These are phyloP conservation scores for Moniliella sp. DNA, from an alignment of 1,284 basidiomycete genomes.

Conservation along the genomic window DNA sequence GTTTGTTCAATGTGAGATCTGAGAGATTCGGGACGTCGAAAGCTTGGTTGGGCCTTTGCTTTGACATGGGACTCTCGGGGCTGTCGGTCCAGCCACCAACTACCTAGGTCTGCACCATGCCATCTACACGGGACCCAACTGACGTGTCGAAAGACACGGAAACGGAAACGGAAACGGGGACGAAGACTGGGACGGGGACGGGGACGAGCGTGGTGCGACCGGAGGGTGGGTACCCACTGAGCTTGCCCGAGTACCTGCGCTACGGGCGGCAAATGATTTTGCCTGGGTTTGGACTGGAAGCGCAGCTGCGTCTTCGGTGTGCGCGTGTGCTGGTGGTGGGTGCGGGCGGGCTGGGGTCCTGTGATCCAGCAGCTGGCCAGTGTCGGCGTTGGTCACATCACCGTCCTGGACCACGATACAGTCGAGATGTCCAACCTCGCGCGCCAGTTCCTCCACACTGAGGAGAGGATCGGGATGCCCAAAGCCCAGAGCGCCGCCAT, in stretches of 20 bases:
- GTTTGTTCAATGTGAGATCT: no score
- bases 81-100: no score
- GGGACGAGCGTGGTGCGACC: no score
- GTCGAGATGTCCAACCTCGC: conserved; percentile 84
- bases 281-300: conserved; percentile 57
- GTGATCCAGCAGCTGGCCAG: conserved; percentile 78
- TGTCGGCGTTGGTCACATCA: conserved; percentile 69
- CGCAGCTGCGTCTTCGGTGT: conserved; percentile 53
- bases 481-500: no score
- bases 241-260: conserved; percentile 51
- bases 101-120: no score
- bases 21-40: no score
- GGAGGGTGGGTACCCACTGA: conserved; percentile 31
- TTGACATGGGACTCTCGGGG: no score
- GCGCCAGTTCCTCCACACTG: conserved; percentile 70
- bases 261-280: conserved; percentile 97
- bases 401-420: conserved; percentile 69
- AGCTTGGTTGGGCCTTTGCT: no score
- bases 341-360: conserved; percentile 78
- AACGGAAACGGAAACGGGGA: no score
- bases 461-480: conserved; percentile 47
- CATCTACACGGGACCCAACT: no score
- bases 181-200: no score
- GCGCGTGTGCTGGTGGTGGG: conserved; percentile 70
- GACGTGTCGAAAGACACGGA: no score